These are phyloP conservation scores for Fonsecaea multimorphosa DNA, from an alignment of 2,329 filamentous ascomycete genomes.

Conservation along the genomic window DNA sequence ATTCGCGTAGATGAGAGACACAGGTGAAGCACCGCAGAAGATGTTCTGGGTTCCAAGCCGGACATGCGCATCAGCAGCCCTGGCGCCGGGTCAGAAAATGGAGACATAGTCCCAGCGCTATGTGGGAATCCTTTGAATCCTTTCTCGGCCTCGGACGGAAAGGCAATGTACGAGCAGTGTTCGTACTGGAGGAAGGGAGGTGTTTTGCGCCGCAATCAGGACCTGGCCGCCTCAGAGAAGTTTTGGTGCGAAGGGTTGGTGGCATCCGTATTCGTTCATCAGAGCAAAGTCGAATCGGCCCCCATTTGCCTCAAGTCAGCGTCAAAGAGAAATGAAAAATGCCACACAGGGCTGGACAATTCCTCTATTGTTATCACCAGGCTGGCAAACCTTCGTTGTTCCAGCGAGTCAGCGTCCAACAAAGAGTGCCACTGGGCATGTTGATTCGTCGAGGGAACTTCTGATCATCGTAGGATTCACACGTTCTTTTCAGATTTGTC, in stretches of 20 bases:
- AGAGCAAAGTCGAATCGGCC: not conserved
- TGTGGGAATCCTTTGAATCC: not conserved
- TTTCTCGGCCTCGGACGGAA: not conserved
- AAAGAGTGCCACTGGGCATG: not conserved
- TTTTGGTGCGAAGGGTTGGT: not conserved
- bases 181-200: too few species aligned
- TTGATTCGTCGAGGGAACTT: not conserved
- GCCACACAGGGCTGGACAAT: not conserved
- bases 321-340: not conserved
- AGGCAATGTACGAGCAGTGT: not conserved
- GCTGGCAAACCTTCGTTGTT: not conserved
- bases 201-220: not conserved
- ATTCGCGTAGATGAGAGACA: not conserved
- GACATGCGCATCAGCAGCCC: not conserved
- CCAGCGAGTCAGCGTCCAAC: not conserved
- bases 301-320: not conserved
- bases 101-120: not conserved
- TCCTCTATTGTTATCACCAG: not conserved
- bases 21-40: not conserved
- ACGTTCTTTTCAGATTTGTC: not conserved
- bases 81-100: constrained; percentile 4
- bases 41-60: not conserved
- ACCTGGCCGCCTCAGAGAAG: not conserved
- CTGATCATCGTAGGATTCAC: not conserved
- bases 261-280: not conserved